Percentiles rank a stretch among this genome's conserved stretches.
These are phyloP conservation scores for Sporothrix euskadiensis DNA, from an alignment of 2,329 filamentous ascomycete genomes.

Conservation along the genomic window DNA sequence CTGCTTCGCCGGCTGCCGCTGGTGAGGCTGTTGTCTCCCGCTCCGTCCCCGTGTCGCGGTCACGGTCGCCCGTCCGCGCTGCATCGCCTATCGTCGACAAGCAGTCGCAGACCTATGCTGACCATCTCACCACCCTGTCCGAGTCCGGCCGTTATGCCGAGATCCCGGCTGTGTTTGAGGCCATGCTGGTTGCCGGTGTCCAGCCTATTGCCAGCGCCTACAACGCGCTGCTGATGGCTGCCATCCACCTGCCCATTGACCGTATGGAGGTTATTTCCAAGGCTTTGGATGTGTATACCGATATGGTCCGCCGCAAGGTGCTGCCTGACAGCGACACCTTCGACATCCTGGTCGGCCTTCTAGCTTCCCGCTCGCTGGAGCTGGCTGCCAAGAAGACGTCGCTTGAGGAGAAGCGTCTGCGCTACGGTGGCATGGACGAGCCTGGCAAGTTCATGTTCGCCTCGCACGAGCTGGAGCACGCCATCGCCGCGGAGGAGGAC, in stretches of 20 bases:
- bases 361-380: constrained; percentile 79
- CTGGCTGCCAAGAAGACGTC: constrained; percentile 69
- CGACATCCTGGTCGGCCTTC: constrained; percentile 78
- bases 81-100: constrained; percentile 62
- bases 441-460: constrained; percentile 83
- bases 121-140: constrained; percentile 74
- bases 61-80: constrained; percentile 52
- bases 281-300: constrained; percentile 90
- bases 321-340: constrained; percentile 83
- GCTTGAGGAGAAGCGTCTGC: constrained; percentile 77
- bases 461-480: constrained; percentile 83
- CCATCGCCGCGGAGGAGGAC: constrained; percentile 83
- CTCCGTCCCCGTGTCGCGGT: constrained; percentile 47
- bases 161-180: constrained; percentile 87
- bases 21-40: constrained; percentile 44
- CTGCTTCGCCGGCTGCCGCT: constrained; percentile 43
- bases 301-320: constrained; percentile 88
- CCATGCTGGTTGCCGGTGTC: constrained; percentile 79
- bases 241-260: constrained; percentile 76
- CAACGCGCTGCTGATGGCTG: constrained; percentile 83
- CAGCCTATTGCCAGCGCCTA: constrained; percentile 84
- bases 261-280: constrained; percentile 85
- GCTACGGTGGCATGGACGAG: constrained; percentile 84
- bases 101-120: constrained; percentile 70
- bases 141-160: constrained; percentile 74